These are phyloP conservation scores for Phytophthora capsici DNA, from an alignment of 352 stramenopile species.

Conservation along the genomic window DNA sequence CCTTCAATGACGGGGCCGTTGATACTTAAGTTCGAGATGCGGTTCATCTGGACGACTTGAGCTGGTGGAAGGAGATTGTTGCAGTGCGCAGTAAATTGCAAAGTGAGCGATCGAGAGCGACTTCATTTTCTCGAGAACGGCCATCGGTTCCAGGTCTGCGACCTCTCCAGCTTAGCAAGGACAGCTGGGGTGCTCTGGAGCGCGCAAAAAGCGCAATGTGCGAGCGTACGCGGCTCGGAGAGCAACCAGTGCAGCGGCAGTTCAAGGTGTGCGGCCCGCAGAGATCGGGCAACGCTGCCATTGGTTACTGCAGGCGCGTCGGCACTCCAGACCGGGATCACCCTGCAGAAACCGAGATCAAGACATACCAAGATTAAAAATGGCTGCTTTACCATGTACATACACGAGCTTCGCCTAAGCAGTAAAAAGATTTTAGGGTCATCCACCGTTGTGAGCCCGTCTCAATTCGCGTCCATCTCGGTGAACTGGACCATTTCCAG, in stretches of 20 bases:
- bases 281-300: slow-evolving; percentile 6
- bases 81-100: slow-evolving; percentile 23
- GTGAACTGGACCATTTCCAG: neutral
- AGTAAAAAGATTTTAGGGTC: neutral
- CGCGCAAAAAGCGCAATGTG: slow-evolving; percentile 32
- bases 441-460: slow-evolving; percentile 6
- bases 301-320: slow-evolving; percentile 12
- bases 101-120: slow-evolving; percentile 23
- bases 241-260: slow-evolving; percentile 10
- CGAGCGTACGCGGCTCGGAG: slow-evolving; percentile 26
- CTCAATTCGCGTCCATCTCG: slow-evolving; percentile 8
- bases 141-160: slow-evolving; percentile 15
- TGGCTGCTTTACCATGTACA: slow-evolving; percentile 2
- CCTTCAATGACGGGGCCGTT: slow-evolving; percentile 16
- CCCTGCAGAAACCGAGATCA: neutral
- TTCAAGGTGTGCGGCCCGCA: slow-evolving; percentile 8
- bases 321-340: slow-evolving; percentile 8
- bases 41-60: slow-evolving; percentile 14
- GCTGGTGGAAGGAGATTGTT: slow-evolving; percentile 10
- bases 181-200: slow-evolving; percentile 16
- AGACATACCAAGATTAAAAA: slow-evolving; percentile 21
- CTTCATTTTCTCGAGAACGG: slow-evolving; percentile 2
- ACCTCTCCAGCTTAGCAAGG: slow-evolving; percentile 1
- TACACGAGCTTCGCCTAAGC: too few relatives aligned
- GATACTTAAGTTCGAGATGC: slow-evolving; percentile 26